phyloP scores from a whole-genome alignment of 495 filamentous ascomycete genomes.

The Aspergillus nidulans region DNA sequence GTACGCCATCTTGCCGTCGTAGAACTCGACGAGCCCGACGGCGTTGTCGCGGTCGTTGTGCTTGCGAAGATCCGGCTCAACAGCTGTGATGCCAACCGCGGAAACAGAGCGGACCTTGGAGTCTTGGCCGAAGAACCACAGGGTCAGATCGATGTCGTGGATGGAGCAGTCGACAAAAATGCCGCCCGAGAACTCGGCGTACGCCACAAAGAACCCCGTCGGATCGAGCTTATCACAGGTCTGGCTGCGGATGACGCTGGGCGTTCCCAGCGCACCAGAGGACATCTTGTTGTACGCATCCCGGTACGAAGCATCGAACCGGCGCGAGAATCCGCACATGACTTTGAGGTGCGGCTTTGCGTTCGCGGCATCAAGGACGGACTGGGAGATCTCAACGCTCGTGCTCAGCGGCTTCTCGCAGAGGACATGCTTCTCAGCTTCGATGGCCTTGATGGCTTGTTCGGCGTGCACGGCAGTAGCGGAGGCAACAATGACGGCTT shows the following conservation, averaged over 20 bases:
- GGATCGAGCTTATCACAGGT: constrained; percentile 57
- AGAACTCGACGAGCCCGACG: constrained; percentile 61
- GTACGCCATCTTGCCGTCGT: constrained; percentile 56
- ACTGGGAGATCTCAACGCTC: constrained; percentile 47
- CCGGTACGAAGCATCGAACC: constrained; percentile 54
- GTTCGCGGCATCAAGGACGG: constrained; percentile 47
- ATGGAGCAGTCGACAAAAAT: constrained; percentile 61
- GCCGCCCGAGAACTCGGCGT: constrained; percentile 51
- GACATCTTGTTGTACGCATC: constrained; percentile 45
- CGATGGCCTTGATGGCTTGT: constrained; percentile 53
- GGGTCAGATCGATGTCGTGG: constrained; percentile 54
- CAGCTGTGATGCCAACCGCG: constrained; percentile 54
- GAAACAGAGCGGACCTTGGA: constrained; percentile 45
- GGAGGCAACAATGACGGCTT: constrained; percentile 50
- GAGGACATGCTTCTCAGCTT: constrained; percentile 48
- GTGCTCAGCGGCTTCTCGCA: constrained; percentile 55
- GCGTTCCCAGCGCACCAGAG: constrained; percentile 44
- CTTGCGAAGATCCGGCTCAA: constrained; percentile 55
- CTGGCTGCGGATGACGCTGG: constrained; percentile 51
- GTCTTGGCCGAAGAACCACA: constrained; percentile 56
- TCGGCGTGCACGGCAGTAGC: constrained; percentile 54
- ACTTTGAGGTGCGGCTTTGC: constrained; percentile 51
- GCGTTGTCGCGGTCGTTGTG: constrained; percentile 61
- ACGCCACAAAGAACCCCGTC: constrained; percentile 52
- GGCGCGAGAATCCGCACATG: constrained; percentile 57